A percentile compares a stretch with the other conserved stretches of the same genome.
Conservation (phyloP, 805 yeast genomes). For the Metschnikowia baotianmanensis region DNA sequence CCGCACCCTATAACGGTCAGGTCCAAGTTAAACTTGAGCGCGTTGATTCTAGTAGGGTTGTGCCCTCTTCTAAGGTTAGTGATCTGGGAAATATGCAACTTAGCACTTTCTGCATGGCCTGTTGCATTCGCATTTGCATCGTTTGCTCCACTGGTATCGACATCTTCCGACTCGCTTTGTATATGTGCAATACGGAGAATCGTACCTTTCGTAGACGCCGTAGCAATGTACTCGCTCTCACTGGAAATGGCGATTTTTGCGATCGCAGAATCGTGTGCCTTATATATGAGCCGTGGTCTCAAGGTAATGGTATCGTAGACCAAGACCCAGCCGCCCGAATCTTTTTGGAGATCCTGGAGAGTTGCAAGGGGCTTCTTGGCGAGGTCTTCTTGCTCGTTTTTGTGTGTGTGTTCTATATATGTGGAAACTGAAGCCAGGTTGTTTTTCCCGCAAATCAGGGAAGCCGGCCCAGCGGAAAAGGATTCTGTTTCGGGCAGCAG, state of each 20-base stretch:
- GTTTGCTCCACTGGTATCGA: no score
- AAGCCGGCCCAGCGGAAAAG: conserved; percentile 3
- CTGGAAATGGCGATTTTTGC: conserved; percentile 31
- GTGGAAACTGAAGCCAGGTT: no score
- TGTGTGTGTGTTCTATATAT: conserved; percentile 28
- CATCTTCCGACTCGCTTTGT: conserved; percentile 1
- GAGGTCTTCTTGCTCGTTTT: conserved; percentile 17
- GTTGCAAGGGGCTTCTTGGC: conserved; percentile 19
- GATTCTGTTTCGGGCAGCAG: conserved; percentile 13
- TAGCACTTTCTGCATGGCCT: conserved; percentile 7
- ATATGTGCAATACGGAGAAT: conserved; percentile 37
- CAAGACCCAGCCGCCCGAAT: conserved; percentile 37
- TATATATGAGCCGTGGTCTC: conserved; percentile 32
- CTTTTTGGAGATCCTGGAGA: conserved; percentile 28
- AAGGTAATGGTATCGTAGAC: conserved; percentile 39
- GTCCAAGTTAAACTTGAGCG: conserved; percentile 35
- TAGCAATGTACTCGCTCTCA: conserved; percentile 31
- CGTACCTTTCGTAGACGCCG: conserved; percentile 45
- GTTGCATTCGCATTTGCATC: conserved; percentile 1
- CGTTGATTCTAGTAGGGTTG: conserved; percentile 32
- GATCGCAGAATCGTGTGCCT: conserved; percentile 39
- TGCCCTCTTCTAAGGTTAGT: conserved; percentile 42
- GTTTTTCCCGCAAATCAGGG: no score
- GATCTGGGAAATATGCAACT: conserved; percentile 26
- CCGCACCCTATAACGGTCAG: conserved; percentile 38